Base-by-base conservation (phyloP, 495 filamentous ascomycete genomes). In the Trichocladium uniseriatum region DNA sequence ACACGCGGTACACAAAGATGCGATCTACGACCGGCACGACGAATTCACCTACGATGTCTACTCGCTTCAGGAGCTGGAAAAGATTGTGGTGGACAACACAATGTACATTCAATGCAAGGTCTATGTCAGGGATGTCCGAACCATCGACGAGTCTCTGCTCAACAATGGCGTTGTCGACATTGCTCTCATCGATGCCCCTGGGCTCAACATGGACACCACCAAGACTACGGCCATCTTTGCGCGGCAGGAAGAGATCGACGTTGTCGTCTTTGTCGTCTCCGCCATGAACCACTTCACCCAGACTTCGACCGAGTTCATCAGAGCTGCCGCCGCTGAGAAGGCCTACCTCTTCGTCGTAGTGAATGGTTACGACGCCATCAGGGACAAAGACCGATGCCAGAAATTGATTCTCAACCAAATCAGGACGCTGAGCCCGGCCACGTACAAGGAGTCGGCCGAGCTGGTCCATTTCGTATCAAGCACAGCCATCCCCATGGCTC, bases 301-400 rank as follows among this genome's bases (percentile, higher is more conserved):
- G 41, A 92, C 91, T 3, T 90, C 94, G 10, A 95, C 88, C 62
- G 89, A 98, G 53, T 98, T 98, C 62, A 95, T 98, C 52, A 81
- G 86, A 71, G 90, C 90, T 47, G 92, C 92, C 9, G 94, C 92
- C 13, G 80, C 89, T 38, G 92, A 98, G 61, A 98, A 98, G 62
- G 91, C 91, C 11, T 97, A 98, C 59, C 91, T 98, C 55, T 98
- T 98, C 72, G 92, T 98, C 70, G 92, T 97, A 8, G 92, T 97
- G 41, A 98, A 98, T 63, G 89, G 90, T 27, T 98, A 87, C 57
- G 94, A 98, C 66, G 84, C 86, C 53, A 96, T 98, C 57, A 75
- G 81, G 51, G 88, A 97, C 66, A 92, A 97, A 70, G 78, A 85
- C 44, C 62, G 75, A n/a, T 74, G 70, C 54, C 81, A 95, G 61